A percentile compares a stretch with the other conserved stretches of the same genome.
These are phyloP conservation scores for Annulohypoxylon truncatum DNA, from an alignment of 2,329 filamentous ascomycete genomes.

Conservation along the genomic window DNA sequence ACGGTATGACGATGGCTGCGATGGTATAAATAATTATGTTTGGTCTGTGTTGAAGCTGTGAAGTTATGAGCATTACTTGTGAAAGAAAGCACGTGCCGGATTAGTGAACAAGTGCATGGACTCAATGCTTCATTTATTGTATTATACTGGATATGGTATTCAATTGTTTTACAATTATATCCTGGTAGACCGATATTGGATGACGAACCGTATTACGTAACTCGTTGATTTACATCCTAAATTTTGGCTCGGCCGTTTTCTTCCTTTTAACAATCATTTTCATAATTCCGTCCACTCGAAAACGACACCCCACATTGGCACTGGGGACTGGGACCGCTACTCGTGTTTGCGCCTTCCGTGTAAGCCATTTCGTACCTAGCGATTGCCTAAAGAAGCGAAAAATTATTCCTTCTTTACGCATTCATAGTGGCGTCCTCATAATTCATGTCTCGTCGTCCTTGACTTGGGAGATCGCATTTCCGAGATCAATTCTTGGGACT, in stretches of 20 bases:
- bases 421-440: conserved; percentile 7
- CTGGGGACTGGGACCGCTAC: conserved; percentile 13
- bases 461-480: conserved; percentile 15
- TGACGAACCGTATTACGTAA: conserved; percentile 17
- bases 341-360: conserved; percentile 18
- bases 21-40: too few species aligned
- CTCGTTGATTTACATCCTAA: conserved; percentile 1
- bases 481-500: conserved; percentile 19
- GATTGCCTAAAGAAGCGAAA: conserved; percentile 24
- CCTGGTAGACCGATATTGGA: background rate
- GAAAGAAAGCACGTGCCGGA: background rate
- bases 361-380: conserved; percentile 16
- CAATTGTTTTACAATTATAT: background rate
- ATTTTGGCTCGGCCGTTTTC: background rate
- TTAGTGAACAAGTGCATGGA: background rate
- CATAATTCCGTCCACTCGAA: conserved; percentile 22
- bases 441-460: conserved; percentile 1
- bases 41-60: too few species aligned
- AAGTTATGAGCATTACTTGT: too few species aligned
- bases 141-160: background rate
- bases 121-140: background rate
- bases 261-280: conserved; percentile 24
- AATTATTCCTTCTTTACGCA: conserved; percentile 4
- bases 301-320: conserved; percentile 33
- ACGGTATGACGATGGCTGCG: too few species aligned